phyloP scores from a whole-genome alignment of 768 basidiomycete genomes.

The Termitomyces sp. region DNA sequence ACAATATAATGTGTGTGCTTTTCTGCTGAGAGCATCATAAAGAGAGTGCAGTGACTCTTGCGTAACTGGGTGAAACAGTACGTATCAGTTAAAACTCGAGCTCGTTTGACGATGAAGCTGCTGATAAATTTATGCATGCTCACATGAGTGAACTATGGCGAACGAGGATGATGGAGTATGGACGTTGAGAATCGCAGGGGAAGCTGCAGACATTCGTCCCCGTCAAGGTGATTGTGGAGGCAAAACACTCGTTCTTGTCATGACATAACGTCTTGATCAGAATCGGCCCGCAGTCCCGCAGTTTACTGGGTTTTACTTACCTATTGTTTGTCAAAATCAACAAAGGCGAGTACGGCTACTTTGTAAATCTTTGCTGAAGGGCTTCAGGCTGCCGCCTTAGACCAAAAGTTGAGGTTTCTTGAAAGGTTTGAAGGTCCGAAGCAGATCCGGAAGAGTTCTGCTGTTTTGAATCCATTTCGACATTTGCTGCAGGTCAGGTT shows the following conservation, averaged over 20 bases:
- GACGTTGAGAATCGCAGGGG: slow-evolving; percentile 54
- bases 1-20: slow-evolving; percentile 50
- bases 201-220: slow-evolving; percentile 17
- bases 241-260: background rate
- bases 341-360: too few species aligned
- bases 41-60: slow-evolving; percentile 61
- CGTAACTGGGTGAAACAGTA: slow-evolving; percentile 41
- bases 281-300: too few species aligned
- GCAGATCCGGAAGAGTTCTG: too few species aligned
- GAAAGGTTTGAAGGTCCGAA: too few species aligned
- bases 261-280: too few species aligned
- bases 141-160: slow-evolving; percentile 70
- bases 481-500: too few species aligned
- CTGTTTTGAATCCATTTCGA: too few species aligned
- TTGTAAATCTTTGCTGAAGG: too few species aligned
- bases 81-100: background rate
- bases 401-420: too few species aligned
- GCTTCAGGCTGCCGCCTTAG: too few species aligned
- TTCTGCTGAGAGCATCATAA: slow-evolving; percentile 68
- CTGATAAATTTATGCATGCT: slow-evolving; percentile 20
- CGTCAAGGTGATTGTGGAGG: background rate
- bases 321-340: too few species aligned
- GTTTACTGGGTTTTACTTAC: too few species aligned
- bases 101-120: background rate
- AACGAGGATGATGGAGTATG: slow-evolving; percentile 77